Percentiles rank a stretch among this genome's conserved stretches.
These are phyloP conservation scores for Sugiyamaella paludigena DNA, from an alignment of 1,139 yeast species.

Conservation along the genomic window DNA sequence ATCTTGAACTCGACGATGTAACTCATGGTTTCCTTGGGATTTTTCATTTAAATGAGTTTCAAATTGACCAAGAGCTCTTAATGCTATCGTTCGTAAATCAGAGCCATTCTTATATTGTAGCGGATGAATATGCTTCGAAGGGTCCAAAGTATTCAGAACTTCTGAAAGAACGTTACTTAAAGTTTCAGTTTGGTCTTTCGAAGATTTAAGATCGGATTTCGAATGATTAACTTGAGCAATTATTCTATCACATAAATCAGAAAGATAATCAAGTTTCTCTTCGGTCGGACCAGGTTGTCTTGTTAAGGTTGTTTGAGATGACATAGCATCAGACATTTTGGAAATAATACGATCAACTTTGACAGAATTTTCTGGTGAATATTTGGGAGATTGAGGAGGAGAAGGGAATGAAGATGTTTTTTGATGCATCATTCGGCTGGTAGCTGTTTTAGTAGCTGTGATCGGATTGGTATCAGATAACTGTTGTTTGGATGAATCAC, in stretches of 20 bases:
- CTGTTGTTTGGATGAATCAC: background rate
- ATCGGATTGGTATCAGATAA: background rate
- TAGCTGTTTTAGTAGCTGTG: slow-evolving; percentile 14
- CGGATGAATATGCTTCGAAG: slow-evolving; percentile 6
- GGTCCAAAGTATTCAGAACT: slow-evolving; percentile 10
- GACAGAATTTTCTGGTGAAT: slow-evolving; percentile 5
- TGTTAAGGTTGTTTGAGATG: slow-evolving; percentile 16
- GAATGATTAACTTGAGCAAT: slow-evolving; percentile 6
- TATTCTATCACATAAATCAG: slow-evolving; percentile 9
- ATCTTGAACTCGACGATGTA: slow-evolving; percentile 2
- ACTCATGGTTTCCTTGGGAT: background rate
- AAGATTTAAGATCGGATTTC: background rate
- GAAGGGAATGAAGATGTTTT: slow-evolving; percentile 9
- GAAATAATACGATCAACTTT: slow-evolving; percentile 16
- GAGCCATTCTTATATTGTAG: slow-evolving; percentile 3
- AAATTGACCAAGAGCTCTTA: slow-evolving; percentile 3
- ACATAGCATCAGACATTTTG: slow-evolving; percentile 6
- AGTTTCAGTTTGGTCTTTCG: slow-evolving; percentile 6
- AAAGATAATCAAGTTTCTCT: slow-evolving; percentile 14
- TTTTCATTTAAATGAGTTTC: slow-evolving; percentile 1
- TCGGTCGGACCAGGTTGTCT: slow-evolving; percentile 8
- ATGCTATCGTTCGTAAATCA: slow-evolving; percentile 9
- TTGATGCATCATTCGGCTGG: slow-evolving; percentile 17
- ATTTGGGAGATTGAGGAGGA: slow-evolving; percentile 13
- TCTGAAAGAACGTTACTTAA: slow-evolving; percentile 9